Percentiles rank a stretch among this genome's conserved stretches.
phyloP scores from a whole-genome alignment of 768 basidiomycete genomes.

The Kwoniella botswanensis region DNA sequence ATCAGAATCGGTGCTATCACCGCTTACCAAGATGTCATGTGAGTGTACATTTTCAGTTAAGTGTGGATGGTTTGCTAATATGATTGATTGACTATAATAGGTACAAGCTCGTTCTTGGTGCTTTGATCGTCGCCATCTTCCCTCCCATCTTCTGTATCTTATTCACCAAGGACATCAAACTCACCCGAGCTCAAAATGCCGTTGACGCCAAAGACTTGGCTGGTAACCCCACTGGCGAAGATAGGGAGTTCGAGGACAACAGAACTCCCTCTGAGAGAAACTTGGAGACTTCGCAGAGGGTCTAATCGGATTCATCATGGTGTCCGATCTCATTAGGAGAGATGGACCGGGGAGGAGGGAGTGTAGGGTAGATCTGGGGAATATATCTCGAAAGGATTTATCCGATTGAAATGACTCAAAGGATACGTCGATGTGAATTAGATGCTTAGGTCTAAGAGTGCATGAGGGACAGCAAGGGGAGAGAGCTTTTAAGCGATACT shows the following conservation, averaged over 20 bases:
- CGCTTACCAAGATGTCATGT: conserved; percentile 61
- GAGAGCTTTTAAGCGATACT: conserved; percentile 5
- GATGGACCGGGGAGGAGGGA: too few relatives aligned
- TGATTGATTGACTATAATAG: conserved; percentile 7
- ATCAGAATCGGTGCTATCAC: conserved; percentile 69
- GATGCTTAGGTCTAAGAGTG: background rate
- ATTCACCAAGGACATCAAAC: conserved; percentile 70
- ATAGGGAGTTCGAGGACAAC: conserved; percentile 3
- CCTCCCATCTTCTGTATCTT: conserved; percentile 68
- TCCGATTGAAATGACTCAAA: too few relatives aligned
- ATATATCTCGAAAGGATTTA: too few relatives aligned
- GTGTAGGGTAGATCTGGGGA: too few relatives aligned
- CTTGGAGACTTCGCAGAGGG: conserved; percentile 4
- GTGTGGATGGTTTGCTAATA: background rate
- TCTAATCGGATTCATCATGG: background rate
- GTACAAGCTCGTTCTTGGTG: conserved; percentile 62
- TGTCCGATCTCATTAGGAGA: background rate
- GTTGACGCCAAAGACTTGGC: conserved; percentile 62
- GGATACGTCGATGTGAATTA: background rate
- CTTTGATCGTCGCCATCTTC: conserved; percentile 65
- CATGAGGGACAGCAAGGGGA: background rate
- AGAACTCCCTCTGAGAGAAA: conserved; percentile 9
- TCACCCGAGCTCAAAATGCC: conserved; percentile 74
- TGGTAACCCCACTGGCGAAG: conserved; percentile 38
- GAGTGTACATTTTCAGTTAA: conserved; percentile 3